A percentile compares a stretch with the other conserved stretches of the same genome.
Conservation (phyloP, 179 eudicot species). For the Drosera spatulata region DNA sequence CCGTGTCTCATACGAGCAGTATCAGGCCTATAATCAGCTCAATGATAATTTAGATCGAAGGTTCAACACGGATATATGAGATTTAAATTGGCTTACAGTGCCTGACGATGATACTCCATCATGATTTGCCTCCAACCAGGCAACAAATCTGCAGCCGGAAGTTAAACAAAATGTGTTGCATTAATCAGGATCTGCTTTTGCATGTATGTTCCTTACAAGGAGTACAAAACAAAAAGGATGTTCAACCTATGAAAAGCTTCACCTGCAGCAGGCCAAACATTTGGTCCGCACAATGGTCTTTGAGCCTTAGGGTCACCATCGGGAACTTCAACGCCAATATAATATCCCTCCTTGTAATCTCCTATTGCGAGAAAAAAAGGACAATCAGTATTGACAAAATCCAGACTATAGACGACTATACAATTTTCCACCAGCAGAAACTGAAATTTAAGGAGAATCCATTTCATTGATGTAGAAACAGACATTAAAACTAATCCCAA, state of each 20-base stretch:
- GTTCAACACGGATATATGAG: background rate
- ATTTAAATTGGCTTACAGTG: conserved; percentile 52
- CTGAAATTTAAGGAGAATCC: too few species aligned
- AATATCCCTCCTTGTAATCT: conserved; percentile 90
- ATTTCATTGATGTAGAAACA: background rate
- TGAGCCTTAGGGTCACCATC: conserved; percentile 66
- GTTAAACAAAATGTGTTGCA: conserved; percentile 18
- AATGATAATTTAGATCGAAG: background rate
- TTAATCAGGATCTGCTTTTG: background rate
- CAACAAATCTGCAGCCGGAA: conserved; percentile 46
- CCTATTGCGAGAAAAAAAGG: conserved; percentile 21
- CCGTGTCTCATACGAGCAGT: too few species aligned
- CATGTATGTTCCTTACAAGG: background rate
- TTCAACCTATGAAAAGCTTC: background rate
- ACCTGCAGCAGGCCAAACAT: conserved; percentile 82
- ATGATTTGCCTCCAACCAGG: conserved; percentile 27
- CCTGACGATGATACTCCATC: conserved; percentile 73
- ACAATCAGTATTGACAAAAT: too few species aligned
- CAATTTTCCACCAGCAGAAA: too few species aligned
- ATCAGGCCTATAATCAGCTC: too few species aligned
- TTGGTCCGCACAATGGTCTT: conserved; percentile 75
- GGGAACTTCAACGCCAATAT: conserved; percentile 81
- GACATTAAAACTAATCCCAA: too few species aligned
- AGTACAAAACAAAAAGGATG: background rate
- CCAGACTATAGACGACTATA: too few species aligned